A percentile compares a stretch with the other conserved stretches of the same genome.
phyloP scores from a whole-genome alignment of 352 stramenopile species.

The Phytophthora pluvialis region DNA sequence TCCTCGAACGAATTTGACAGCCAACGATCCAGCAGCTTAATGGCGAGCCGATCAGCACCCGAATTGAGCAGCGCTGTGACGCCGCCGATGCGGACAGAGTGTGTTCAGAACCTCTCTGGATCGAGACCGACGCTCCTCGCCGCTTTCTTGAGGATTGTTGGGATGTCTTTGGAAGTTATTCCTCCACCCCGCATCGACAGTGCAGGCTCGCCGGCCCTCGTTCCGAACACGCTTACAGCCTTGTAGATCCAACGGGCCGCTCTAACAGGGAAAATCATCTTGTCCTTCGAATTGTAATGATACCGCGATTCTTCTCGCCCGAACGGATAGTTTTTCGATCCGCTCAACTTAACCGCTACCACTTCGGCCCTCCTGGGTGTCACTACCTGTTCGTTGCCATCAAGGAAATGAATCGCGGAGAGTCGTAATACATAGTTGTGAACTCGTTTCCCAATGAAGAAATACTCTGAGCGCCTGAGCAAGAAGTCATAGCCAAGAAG shows the following conservation, averaged over 20 bases:
- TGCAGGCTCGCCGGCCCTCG: background rate
- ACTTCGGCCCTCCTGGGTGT: background rate
- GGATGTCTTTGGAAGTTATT: background rate
- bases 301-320: constrained; percentile 4
- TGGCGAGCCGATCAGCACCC: background rate
- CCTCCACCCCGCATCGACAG: background rate
- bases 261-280: constrained; percentile 7
- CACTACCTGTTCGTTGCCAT: background rate
- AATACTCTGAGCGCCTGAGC: constrained; percentile 17
- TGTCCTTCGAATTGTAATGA: constrained; percentile 1
- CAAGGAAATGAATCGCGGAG: constrained; percentile 2
- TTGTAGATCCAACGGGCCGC: constrained; percentile 1
- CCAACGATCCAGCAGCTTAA: constrained; percentile 12
- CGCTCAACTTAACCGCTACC: background rate
- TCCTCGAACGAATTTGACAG: constrained; percentile 12
- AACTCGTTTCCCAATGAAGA: constrained; percentile 11
- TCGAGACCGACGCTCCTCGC: background rate
- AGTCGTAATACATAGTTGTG: constrained; percentile 23
- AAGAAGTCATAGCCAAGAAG: constrained; percentile 28
- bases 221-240: background rate
- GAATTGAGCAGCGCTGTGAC: constrained; percentile 9
- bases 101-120: background rate
- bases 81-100: constrained; percentile 9
- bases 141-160: background rate
- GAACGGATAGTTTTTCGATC: constrained; percentile 9